Evolutionary conservation across 2,329 filamentous ascomycete species (phyloP).

Genomic region (Clonostachys rosea): DNA sequence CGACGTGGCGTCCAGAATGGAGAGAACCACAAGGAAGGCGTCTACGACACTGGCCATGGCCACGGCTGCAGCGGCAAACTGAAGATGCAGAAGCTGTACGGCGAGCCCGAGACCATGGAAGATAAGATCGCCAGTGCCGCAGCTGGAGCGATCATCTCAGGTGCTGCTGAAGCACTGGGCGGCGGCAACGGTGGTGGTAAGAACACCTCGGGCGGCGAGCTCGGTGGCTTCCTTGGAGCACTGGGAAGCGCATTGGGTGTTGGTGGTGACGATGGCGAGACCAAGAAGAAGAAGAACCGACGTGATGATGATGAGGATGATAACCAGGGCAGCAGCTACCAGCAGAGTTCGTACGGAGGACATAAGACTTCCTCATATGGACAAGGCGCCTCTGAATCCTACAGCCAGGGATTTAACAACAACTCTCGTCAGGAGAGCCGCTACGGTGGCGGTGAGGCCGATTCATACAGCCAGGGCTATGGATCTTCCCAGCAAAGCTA

Average conservation of each 20-base stretch:
- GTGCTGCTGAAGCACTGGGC: slow-evolving; percentile 45
- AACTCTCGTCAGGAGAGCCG: slow-evolving; percentile 9
- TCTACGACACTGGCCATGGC: slow-evolving; percentile 77
- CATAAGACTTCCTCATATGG: slow-evolving; percentile 3
- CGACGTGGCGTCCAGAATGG: slow-evolving; percentile 72
- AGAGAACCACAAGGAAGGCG: slow-evolving; percentile 82
- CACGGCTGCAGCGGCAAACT: slow-evolving; percentile 80
- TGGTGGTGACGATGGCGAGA: slow-evolving; percentile 47
- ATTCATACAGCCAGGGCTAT: slow-evolving; percentile 3
- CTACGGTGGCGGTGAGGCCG: slow-evolving; percentile 12
- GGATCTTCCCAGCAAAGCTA: background rate
- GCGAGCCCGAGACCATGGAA: slow-evolving; percentile 41
- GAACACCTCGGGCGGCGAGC: slow-evolving; percentile 60
- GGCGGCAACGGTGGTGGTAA: background rate
- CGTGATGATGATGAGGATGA: slow-evolving; percentile 56
- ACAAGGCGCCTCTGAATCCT: slow-evolving; percentile 3
- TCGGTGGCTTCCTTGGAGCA: slow-evolving; percentile 59
- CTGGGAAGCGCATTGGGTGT: slow-evolving; percentile 61
- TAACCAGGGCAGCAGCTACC: slow-evolving; percentile 25
- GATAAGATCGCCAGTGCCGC: slow-evolving; percentile 52
- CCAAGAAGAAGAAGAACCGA: slow-evolving; percentile 48
- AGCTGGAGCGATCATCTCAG: slow-evolving; percentile 51
- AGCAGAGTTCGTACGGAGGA: slow-evolving; percentile 7
- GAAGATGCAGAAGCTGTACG: slow-evolving; percentile 66
- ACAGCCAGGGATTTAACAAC: slow-evolving; percentile 4